Evolutionary conservation across 306 rosid genomes (phyloP), one percentile per base, ranked within the genome.

Genomic region (Trifolium dubium): DNA sequence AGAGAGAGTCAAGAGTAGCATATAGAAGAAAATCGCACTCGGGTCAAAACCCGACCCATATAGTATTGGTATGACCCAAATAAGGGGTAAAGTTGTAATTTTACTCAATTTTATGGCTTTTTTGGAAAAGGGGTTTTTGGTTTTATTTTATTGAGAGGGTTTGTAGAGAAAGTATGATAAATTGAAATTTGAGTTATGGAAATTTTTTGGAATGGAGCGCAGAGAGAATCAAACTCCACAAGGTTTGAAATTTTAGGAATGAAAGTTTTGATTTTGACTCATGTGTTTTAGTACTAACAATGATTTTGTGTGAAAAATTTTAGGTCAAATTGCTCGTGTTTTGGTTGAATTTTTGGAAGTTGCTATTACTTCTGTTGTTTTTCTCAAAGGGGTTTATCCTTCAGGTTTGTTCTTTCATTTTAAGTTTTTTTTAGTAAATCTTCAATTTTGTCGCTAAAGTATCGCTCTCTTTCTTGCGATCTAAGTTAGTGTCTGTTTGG

Each of bases 341-440:
- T 81, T 93, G 84, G 85, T 88, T 64, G 97, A 88, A 35, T 93
- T 93, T 59, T 75, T 93, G 84, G 97, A 93, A 72, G 92, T 88
- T 62, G 98, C 96, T 35, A 79, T 93, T 70, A 81, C 92, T 31
- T 81, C 80, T 76, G 72, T 89, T 65, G 89, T 93, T 77, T 88
- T 85, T 85, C 92, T 91, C 78, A 91, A 91, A 88, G 91, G 92
- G 44, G 31, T 91, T 80, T 93, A 93, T 73, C 97, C 96, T 77
- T 78, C 91, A 35, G 97, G 98, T 93, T 60, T n/a, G 63, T 69
- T 78, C 67, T 75, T 76, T 10, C 73, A 10, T 68, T 5, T 5
- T 62, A 39, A 12, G 13, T 40, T 64, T 17, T 47, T 69, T 9
- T 51, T 11, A 43, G 49, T 43, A 11, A 43, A 43, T 46, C 15